A percentile compares a stretch with the other conserved stretches of the same genome.
These are phyloP conservation scores for Termitomyces sp. DNA, from an alignment of 768 basidiomycete genomes.

Conservation along the genomic window DNA sequence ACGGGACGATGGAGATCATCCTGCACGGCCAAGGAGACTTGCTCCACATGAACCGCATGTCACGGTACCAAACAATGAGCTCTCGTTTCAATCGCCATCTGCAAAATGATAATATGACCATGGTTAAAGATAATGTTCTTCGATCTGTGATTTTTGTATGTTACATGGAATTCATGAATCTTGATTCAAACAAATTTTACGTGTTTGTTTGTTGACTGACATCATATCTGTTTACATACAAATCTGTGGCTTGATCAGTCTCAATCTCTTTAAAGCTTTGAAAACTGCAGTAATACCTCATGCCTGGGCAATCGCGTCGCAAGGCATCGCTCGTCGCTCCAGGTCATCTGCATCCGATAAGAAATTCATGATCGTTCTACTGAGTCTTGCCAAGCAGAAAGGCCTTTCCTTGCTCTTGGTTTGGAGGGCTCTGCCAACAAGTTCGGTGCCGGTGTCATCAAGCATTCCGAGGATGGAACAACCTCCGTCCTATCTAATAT, in stretches of 20 bases:
- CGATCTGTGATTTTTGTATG: neutral
- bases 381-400: slow-evolving; percentile 35
- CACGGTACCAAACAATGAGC: neutral
- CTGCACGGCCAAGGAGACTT: neutral
- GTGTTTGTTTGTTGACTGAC: neutral
- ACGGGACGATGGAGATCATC: slow-evolving; percentile 13
- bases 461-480: slow-evolving; percentile 69
- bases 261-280: neutral
- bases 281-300: slow-evolving; percentile 6
- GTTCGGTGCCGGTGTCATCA: slow-evolving; percentile 89
- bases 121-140: neutral
- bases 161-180: neutral
- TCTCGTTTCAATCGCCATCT: neutral
- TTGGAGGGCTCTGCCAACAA: slow-evolving; percentile 99
- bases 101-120: neutral
- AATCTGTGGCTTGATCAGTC: neutral
- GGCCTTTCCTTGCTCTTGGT: slow-evolving; percentile 82
- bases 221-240: neutral
- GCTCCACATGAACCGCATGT: neutral
- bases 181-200: neutral
- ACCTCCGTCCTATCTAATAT: slow-evolving; percentile 84
- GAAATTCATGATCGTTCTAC: neutral
- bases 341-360: slow-evolving; percentile 23
- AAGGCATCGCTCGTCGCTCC: slow-evolving; percentile 25
- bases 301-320: slow-evolving; percentile 21